phyloP scores from a whole-genome alignment of 306 rosid genomes.

The Ormosia semicastrata region DNA sequence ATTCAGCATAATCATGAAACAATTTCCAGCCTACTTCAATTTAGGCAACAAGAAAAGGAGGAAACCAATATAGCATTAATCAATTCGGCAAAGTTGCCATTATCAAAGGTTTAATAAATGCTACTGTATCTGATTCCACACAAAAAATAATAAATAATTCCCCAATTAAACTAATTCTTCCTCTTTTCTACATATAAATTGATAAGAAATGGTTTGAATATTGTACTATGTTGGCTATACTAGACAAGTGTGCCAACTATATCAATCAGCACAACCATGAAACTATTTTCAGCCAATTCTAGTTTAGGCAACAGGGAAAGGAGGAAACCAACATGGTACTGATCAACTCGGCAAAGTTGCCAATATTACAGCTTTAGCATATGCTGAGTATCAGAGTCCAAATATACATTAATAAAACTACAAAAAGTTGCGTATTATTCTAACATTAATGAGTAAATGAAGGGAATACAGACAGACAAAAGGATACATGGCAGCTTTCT shows the following conservation, averaged over 20 bases:
- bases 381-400: neutral
- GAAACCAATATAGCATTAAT: constrained; percentile 34
- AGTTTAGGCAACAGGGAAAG: constrained; percentile 78
- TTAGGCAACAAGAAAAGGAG: constrained; percentile 64
- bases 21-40: constrained; percentile 11
- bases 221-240: constrained; percentile 27
- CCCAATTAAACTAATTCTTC: neutral
- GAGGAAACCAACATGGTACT: constrained; percentile 40
- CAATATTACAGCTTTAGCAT: neutral
- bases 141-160: neutral
- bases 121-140: neutral
- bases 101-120: neutral
- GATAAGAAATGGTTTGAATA: neutral
- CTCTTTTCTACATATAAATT: neutral
- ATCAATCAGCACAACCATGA: constrained; percentile 21
- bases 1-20: neutral
- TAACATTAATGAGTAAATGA: neutral
- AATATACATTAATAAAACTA: neutral
- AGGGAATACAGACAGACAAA: neutral
- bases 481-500: neutral
- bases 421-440: neutral
- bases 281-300: constrained; percentile 12
- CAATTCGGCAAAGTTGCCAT: constrained; percentile 62
- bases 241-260: constrained; percentile 8
- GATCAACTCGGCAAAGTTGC: constrained; percentile 80